Percentiles rank a stretch among this genome's conserved stretches.
These are phyloP conservation scores for Fomes fomentarius DNA, from an alignment of 1,284 basidiomycete species.

Conservation along the genomic window DNA sequence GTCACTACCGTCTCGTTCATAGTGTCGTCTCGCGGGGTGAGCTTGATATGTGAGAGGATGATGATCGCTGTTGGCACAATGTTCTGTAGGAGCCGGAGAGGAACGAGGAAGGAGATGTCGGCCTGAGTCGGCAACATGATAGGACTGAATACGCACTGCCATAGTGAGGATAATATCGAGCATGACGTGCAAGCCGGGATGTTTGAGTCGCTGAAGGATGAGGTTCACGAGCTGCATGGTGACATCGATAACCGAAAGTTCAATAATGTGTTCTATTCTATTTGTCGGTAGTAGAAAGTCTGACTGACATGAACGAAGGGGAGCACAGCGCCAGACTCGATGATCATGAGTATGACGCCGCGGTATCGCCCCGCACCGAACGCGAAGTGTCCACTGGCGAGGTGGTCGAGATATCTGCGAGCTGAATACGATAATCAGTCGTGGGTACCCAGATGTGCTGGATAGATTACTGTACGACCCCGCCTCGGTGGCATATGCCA, in stretches of 20 bases:
- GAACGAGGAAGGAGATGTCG: too few species aligned
- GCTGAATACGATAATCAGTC: background rate
- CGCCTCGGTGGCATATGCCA: constrained; percentile 1
- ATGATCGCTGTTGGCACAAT: constrained; percentile 14
- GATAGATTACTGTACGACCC: constrained; percentile 2
- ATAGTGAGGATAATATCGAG: background rate
- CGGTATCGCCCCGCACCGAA: constrained; percentile 5
- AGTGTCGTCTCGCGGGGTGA: constrained; percentile 6
- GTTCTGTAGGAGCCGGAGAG: too few species aligned
- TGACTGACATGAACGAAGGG: constrained; percentile 4
- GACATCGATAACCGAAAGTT: background rate
- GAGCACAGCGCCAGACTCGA: constrained; percentile 15
- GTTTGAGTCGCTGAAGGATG: constrained; percentile 2
- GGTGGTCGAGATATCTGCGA: constrained; percentile 11
- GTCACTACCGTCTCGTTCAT: constrained; percentile 3
- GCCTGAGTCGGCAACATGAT: too few species aligned
- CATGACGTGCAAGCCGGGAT: constrained; percentile 8
- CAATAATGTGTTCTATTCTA: too few species aligned
- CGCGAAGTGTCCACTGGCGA: constrained; percentile 7
- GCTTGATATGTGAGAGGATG: constrained; percentile 12
- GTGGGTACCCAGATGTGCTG: constrained; percentile 6
- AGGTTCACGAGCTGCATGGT: constrained; percentile 4
- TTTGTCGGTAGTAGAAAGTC: too few species aligned
- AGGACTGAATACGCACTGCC: too few species aligned
- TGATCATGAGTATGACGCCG: constrained; percentile 8